A percentile compares a stretch with the other conserved stretches of the same genome.
phyloP scores from a whole-genome alignment of 306 rosid genomes.

The Ceratonia siliqua region DNA sequence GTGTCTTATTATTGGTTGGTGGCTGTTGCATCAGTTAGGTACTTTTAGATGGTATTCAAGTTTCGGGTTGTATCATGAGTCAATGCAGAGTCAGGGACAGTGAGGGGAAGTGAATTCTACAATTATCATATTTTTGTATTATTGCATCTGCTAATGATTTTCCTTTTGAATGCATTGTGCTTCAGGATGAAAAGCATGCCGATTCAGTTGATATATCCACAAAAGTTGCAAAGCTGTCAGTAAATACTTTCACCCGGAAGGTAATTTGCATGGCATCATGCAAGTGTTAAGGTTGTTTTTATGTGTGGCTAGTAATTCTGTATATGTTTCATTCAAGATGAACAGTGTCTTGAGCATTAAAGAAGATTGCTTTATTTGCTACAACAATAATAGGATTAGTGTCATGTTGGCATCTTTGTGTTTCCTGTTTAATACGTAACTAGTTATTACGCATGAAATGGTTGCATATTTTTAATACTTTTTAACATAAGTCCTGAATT shows the following conservation, averaged over 20 bases:
- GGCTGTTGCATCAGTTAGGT: conserved; percentile 9
- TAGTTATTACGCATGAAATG: not conserved
- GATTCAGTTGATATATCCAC: conserved; percentile 49
- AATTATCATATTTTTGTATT: not conserved
- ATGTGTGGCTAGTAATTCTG: not conserved
- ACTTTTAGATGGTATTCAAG: not conserved
- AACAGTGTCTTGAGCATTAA: no score
- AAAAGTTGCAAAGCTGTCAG: conserved; percentile 59
- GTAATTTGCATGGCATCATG: conserved; percentile 41
- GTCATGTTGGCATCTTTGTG: no score
- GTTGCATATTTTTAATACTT: no score
- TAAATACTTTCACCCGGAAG: conserved; percentile 69
- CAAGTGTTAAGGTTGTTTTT: not conserved
- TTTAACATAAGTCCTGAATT: not conserved
- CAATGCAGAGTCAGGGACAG: not conserved
- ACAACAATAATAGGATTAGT: no score
- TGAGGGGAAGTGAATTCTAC: conserved; percentile 5
- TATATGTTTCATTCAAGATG: conserved; percentile 3
- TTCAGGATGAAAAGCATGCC: conserved; percentile 57
- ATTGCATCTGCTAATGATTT: conserved; percentile 18
- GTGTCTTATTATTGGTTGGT: conserved; percentile 19
- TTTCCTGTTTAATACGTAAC: not conserved
- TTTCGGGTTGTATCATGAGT: not conserved
- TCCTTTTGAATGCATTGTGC: conserved; percentile 32
- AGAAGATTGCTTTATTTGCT: no score